Percentiles rank a stretch among this genome's conserved stretches.
These are phyloP conservation scores for Russula vinacea DNA, from an alignment of 768 basidiomycete genomes.

Conservation along the genomic window DNA sequence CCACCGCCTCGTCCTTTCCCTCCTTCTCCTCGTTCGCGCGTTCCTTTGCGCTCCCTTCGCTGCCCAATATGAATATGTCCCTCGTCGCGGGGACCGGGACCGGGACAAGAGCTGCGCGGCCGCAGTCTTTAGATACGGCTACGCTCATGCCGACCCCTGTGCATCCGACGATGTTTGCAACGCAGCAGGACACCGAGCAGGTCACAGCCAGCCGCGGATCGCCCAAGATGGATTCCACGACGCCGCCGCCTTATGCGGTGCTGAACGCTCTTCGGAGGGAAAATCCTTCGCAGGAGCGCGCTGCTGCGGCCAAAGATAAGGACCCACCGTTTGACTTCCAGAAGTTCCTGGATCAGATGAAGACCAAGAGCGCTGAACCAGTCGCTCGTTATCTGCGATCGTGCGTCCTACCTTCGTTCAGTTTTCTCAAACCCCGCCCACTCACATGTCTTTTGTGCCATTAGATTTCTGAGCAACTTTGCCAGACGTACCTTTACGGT, in stretches of 20 bases:
- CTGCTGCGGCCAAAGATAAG: slow-evolving; percentile 35
- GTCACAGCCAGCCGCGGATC: slow-evolving; percentile 17
- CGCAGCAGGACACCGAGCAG: slow-evolving; percentile 20
- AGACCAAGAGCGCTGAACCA: slow-evolving; percentile 80
- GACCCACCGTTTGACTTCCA: slow-evolving; percentile 83
- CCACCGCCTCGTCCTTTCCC: slow-evolving; percentile 45
- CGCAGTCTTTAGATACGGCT: slow-evolving; percentile 53
- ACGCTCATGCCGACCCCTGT: slow-evolving; percentile 23
- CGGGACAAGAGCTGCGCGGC: slow-evolving; percentile 41
- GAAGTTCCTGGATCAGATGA: slow-evolving; percentile 93
- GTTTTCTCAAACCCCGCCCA: not conserved
- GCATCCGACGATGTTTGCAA: slow-evolving; percentile 15
- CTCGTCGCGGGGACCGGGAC: slow-evolving; percentile 23
- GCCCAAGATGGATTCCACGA: slow-evolving; percentile 12
- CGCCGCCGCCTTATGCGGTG: not conserved
- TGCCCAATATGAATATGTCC: slow-evolving; percentile 33
- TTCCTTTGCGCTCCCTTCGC: slow-evolving; percentile 55
- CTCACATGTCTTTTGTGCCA: not conserved
- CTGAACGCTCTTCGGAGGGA: slow-evolving; percentile 30
- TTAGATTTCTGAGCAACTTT: slow-evolving; percentile 90
- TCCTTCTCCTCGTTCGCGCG: slow-evolving; percentile 66
- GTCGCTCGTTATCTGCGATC: slow-evolving; percentile 94
- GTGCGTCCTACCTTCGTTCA: slow-evolving; percentile 49
- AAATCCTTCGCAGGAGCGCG: slow-evolving; percentile 30
- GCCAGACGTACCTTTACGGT: slow-evolving; percentile 88